A percentile compares a stretch with the other conserved stretches of the same genome.
Evolutionary conservation across 331 rosid species (phyloP).

Genomic region (Phaseolus coccineus): DNA sequence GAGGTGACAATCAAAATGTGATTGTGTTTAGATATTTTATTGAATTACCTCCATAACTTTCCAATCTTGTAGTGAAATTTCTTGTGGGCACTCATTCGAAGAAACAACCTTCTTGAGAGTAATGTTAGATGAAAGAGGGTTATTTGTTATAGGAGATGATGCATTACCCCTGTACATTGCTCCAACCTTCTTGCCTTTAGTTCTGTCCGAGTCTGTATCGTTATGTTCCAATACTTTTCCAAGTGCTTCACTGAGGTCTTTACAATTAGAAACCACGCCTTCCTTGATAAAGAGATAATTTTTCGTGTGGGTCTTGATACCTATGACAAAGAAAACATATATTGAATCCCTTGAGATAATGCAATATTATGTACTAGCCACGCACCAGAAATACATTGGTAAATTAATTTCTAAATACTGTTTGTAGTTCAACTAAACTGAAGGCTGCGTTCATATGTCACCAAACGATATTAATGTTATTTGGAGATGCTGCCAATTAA

Average conservation of each 20-base stretch:
- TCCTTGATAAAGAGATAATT: slow-evolving; percentile 71
- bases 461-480: slow-evolving; percentile 23
- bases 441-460: slow-evolving; percentile 8
- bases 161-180: slow-evolving; percentile 86
- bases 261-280: slow-evolving; percentile 76
- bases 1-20: too few relatives aligned
- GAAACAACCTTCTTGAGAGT: slow-evolving; percentile 54
- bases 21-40: neutral
- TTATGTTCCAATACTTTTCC: slow-evolving; percentile 94
- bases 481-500: slow-evolving; percentile 24
- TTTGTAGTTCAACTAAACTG: neutral
- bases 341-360: slow-evolving; percentile 20
- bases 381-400: neutral
- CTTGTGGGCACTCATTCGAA: slow-evolving; percentile 50
- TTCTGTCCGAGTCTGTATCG: slow-evolving; percentile 89
- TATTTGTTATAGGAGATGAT: slow-evolving; percentile 71
- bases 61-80: slow-evolving; percentile 66
- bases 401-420: slow-evolving; percentile 9
- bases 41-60: slow-evolving; percentile 76
- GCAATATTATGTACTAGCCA: slow-evolving; percentile 7
- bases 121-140: slow-evolving; percentile 53
- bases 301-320: slow-evolving; percentile 85
- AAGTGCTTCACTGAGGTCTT: slow-evolving; percentile 70
- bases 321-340: slow-evolving; percentile 52
- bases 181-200: slow-evolving; percentile 93